These are phyloP conservation scores for Aspergillus leporis DNA, from an alignment of 495 filamentous ascomycete species.

Conservation along the genomic window DNA sequence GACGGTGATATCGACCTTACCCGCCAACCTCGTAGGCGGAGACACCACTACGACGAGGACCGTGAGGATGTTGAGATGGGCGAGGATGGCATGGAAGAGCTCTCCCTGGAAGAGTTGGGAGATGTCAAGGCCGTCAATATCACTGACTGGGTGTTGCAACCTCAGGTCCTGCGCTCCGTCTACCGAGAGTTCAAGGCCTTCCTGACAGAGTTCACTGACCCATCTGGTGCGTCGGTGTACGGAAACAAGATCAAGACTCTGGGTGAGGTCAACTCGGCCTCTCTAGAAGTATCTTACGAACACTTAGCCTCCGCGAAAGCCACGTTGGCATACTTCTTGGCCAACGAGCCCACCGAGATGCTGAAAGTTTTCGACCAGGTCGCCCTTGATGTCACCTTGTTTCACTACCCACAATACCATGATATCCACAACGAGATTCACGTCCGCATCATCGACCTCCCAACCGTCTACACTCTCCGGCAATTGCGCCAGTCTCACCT, in stretches of 20 bases:
- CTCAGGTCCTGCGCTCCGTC: conserved; percentile 88
- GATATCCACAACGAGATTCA: conserved; percentile 98
- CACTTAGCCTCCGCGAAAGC: conserved; percentile 88
- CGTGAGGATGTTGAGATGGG: conserved; percentile 85
- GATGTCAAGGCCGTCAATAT: conserved; percentile 93
- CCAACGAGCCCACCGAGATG: conserved; percentile 90
- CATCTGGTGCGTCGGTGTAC: conserved; percentile 85
- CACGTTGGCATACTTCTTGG: conserved; percentile 96
- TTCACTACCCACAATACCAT: conserved; percentile 97
- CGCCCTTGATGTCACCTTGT: conserved; percentile 89
- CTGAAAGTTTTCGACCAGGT: conserved; percentile 97
- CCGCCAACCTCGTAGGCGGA: conserved; percentile 72
- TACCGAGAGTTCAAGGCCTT: conserved; percentile 97
- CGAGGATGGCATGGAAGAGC: conserved; percentile 90
- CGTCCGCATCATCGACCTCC: conserved; percentile 92
- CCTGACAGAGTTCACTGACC: conserved; percentile 92
- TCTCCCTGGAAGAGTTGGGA: conserved; percentile 85
- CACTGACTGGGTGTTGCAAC: conserved; percentile 91
- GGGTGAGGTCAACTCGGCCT: conserved; percentile 94
- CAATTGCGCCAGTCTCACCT: conserved; percentile 95
- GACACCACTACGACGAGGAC: conserved; percentile 91
- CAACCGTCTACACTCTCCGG: conserved; percentile 93
- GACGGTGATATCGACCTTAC: conserved; percentile 81
- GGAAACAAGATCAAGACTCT: conserved; percentile 89
- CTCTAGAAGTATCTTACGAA: conserved; percentile 92